Evolutionary conservation across 345 rosid genomes (phyloP).

Genomic region (Ceriops tagal): DNA sequence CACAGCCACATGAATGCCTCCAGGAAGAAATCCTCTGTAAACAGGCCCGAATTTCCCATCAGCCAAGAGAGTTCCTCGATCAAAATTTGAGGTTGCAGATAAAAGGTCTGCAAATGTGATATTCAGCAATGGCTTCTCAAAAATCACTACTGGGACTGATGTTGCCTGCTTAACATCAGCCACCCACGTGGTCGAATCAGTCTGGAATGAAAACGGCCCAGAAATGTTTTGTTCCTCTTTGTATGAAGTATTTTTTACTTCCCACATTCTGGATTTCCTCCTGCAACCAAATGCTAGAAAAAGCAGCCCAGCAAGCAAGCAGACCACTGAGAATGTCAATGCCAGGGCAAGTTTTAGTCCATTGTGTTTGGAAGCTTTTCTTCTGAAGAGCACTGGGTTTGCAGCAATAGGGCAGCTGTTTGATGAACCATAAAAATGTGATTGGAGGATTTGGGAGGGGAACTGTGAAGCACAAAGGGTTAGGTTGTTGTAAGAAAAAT

Average conservation of each 20-base stretch:
- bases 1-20: conserved; percentile 92
- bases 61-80: conserved; percentile 80
- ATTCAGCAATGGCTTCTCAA: conserved; percentile 84
- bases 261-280: conserved; percentile 53
- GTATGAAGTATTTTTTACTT: conserved; percentile 55
- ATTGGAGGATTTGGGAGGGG: conserved; percentile 38
- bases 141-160: conserved; percentile 73
- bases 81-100: conserved; percentile 81
- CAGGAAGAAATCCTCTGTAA: conserved; percentile 83
- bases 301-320: conserved; percentile 55
- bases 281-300: conserved; percentile 67
- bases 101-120: conserved; percentile 87
- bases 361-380: conserved; percentile 37
- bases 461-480: conserved; percentile 60
- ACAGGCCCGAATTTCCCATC: conserved; percentile 96
- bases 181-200: conserved; percentile 94
- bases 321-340: conserved; percentile 62
- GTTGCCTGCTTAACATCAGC: conserved; percentile 91
- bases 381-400: conserved; percentile 53
- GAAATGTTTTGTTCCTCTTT: conserved; percentile 77
- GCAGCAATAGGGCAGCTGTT: conserved; percentile 94
- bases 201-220: conserved; percentile 85
- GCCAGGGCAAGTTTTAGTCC: conserved; percentile 64
- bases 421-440: conserved; percentile 58
- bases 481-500: conserved; percentile 86